A percentile compares a stretch with the other conserved stretches of the same genome.
Evolutionary conservation across 108 stramenopile species (phyloP).

Genomic region (Cyclotella kingstonii): DNA sequence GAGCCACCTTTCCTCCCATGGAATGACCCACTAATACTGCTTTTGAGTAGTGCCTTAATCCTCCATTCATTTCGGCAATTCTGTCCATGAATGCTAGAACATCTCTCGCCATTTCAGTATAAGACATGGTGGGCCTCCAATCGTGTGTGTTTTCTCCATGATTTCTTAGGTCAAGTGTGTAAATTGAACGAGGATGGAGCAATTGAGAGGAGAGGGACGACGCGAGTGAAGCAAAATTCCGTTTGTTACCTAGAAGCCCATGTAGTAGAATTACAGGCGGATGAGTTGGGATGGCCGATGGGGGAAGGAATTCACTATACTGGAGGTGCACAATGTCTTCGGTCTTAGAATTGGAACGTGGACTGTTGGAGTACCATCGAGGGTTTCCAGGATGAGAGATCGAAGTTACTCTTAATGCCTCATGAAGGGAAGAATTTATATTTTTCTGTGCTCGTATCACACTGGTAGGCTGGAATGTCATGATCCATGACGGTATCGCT

Average conservation of each 20-base stretch:
- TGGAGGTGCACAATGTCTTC: constrained; percentile 33
- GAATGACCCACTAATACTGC: constrained; percentile 86
- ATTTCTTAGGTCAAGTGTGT: constrained; percentile 88
- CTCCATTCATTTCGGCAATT: constrained; percentile 1
- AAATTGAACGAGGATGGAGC: constrained; percentile 55
- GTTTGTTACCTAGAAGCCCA: constrained; percentile 89
- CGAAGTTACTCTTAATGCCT: too few relatives aligned
- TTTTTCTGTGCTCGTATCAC: too few relatives aligned
- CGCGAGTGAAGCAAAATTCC: constrained; percentile 90
- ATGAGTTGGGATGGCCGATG: constrained; percentile 14
- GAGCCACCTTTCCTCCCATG: constrained; percentile 95
- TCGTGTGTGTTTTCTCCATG: constrained; percentile 83
- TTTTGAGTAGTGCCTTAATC: constrained; percentile 39
- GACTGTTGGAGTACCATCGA: too few relatives aligned
- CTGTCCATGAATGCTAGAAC: constrained; percentile 72
- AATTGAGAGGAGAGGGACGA: constrained; percentile 63
- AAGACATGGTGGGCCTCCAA: constrained; percentile 70
- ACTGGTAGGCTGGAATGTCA: too few relatives aligned
- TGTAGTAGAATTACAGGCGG: constrained; percentile 75
- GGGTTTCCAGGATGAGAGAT: too few relatives aligned
- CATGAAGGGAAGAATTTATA: too few relatives aligned
- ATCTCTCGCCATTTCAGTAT: constrained; percentile 86
- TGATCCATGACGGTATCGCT: too few relatives aligned
- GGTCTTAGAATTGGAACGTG: not conserved
- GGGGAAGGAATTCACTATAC: constrained; percentile 38